Base-by-base conservation (phyloP, 2,329 filamentous ascomycete species). In the Ustulina deusta region DNA sequence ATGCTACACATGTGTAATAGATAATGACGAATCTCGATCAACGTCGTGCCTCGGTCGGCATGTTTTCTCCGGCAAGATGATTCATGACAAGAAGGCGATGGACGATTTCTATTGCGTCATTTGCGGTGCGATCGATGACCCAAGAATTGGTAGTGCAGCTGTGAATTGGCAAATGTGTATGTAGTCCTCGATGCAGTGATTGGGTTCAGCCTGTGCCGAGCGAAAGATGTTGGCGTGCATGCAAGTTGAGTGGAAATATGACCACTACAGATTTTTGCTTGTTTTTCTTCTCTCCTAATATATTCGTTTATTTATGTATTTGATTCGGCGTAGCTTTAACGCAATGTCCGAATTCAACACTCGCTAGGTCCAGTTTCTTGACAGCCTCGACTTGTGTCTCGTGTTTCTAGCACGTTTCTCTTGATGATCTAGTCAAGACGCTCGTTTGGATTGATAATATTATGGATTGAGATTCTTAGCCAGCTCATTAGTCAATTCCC, bases 131-230 rank as follows among this genome's bases (percentile, higher is more conserved):
- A 6, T 55, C 6, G n/a, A 36, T 55, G 32, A 55, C 9, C 51
- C 38, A 38, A 36, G 32, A 36, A 15, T 15, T 11, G 15, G 25
- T 13, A 46, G 22, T 7, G 44, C 7, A 25, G 4, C 44, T 25
- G n/a, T 20, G n/a, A 54, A 54, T 36, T 54, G 32, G 32, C 51
- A 36, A 54, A 54, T 36, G 38, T n/a, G n/a, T n/a, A n/a, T n/a
- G 29, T 32, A 22, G 20, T 13, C 51, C 32, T 51, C 25, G 5
- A 2, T 20, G 2, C 20, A 27, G n/a, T 15, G 11, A n/a, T 40
- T 40, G 2, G 34, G 20, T 38, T 15, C 54, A 22, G 32, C 25
- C 11, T 29, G 11, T 15, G 13, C 36, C 11, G 22, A n/a, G 13
- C 2, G n/a, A 27, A n/a, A 56, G 36, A 10, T 22, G 51, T 10